These are phyloP conservation scores for Verticillium dahliae DNA, from an alignment of 2,329 filamentous ascomycete genomes.

Conservation along the genomic window DNA sequence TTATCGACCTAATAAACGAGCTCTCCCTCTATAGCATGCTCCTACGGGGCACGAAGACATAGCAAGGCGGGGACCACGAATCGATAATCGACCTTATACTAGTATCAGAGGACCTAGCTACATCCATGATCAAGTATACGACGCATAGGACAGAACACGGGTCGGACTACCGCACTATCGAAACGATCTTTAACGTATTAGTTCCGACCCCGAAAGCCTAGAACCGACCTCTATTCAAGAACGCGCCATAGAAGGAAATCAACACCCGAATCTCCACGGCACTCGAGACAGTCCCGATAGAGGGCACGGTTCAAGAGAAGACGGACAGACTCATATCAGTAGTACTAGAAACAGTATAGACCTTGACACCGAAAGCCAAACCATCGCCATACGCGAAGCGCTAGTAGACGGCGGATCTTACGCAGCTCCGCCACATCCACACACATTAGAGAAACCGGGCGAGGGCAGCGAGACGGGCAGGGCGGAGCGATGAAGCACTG, in stretches of 20 bases:
- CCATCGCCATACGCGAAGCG: conserved; percentile 19
- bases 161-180: conserved; percentile 22
- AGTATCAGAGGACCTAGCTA: conserved; percentile 12
- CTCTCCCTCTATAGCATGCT: conserved; percentile 24
- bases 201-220: conserved; percentile 1
- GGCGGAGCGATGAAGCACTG: not conserved
- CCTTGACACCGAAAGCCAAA: conserved; percentile 14
- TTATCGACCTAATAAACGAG: conserved; percentile 27
- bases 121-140: conserved; percentile 8
- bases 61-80: conserved; percentile 14
- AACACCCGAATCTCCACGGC: conserved; percentile 4
- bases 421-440: conserved; percentile 15
- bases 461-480: conserved; percentile 7
- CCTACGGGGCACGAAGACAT: conserved; percentile 20
- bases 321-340: not conserved
- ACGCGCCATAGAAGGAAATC: conserved; percentile 18
- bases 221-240: conserved; percentile 17
- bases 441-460: conserved; percentile 19
- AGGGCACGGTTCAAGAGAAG: conserved; percentile 14
- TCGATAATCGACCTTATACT: conserved; percentile 19
- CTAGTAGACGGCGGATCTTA: conserved; percentile 21
- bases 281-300: not conserved
- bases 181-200: conserved; percentile 19
- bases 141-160: conserved; percentile 14
- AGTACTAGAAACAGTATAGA: not conserved